Conservation (phyloP, 2,329 filamentous ascomycete genomes). For the Ascochyta fabae region DNA sequence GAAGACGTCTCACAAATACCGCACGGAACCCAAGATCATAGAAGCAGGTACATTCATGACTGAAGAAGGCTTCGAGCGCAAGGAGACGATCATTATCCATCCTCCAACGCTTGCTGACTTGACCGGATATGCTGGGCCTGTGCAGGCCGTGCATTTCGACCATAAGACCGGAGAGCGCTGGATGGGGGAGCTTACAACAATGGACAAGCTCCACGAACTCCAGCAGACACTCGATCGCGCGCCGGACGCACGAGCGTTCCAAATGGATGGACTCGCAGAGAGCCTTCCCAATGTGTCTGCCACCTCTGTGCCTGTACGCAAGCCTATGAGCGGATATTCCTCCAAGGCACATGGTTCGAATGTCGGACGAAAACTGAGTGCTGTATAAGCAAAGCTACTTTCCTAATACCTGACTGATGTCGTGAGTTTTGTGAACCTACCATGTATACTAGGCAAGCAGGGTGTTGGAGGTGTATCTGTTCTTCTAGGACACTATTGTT, state of each 20-base stretch:
- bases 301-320: constrained; percentile 19
- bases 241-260: constrained; percentile 10
- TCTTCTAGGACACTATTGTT: background rate
- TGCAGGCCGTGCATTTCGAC: constrained; percentile 40
- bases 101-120: constrained; percentile 51
- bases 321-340: constrained; percentile 16
- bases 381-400: background rate
- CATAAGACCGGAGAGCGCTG: constrained; percentile 37
- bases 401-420: background rate
- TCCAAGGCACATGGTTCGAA: background rate
- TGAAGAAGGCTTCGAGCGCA: constrained; percentile 51
- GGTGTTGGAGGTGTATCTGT: background rate
- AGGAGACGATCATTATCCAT: constrained; percentile 56
- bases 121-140: constrained; percentile 32
- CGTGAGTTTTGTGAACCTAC: background rate
- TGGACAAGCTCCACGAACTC: constrained; percentile 25
- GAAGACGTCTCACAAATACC: constrained; percentile 17
- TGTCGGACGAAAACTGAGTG: background rate
- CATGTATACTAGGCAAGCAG: background rate
- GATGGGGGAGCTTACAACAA: constrained; percentile 32
- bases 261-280: constrained; percentile 19
- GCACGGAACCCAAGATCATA: constrained; percentile 47
- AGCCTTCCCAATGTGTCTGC: constrained; percentile 18
- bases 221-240: constrained; percentile 12
- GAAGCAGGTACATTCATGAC: constrained; percentile 50